A percentile compares a stretch with the other conserved stretches of the same genome.
Conservation (phyloP, 768 basidiomycete genomes). For the Trametes cinnabarina region DNA sequence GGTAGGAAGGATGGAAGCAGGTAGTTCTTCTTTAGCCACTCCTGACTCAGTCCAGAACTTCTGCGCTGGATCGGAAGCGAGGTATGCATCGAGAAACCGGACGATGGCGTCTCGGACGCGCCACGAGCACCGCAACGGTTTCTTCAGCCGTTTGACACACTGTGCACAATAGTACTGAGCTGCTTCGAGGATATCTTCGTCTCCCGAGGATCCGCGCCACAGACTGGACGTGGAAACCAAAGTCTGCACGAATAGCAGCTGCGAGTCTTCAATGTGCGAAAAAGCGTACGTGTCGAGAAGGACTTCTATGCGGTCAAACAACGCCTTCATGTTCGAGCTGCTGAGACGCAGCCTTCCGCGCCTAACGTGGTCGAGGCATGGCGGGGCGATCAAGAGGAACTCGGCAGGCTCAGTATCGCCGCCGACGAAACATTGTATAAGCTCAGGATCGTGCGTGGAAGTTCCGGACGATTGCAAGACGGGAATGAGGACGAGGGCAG, state of each 20-base stretch:
- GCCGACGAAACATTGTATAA: slow-evolving; percentile 49
- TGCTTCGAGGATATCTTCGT: slow-evolving; percentile 37
- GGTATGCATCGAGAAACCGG: slow-evolving; percentile 64
- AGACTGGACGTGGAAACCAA: slow-evolving; percentile 61
- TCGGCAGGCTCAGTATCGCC: slow-evolving; percentile 45
- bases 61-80: slow-evolving; percentile 55
- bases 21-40: no score
- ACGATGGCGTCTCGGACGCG: slow-evolving; percentile 60
- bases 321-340: slow-evolving; percentile 44
- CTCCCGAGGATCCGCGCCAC: slow-evolving; percentile 45
- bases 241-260: slow-evolving; percentile 55
- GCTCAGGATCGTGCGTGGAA: slow-evolving; percentile 58
- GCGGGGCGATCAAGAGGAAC: slow-evolving; percentile 57
- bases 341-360: slow-evolving; percentile 54
- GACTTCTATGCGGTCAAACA: slow-evolving; percentile 53
- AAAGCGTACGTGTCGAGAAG: slow-evolving; percentile 56
- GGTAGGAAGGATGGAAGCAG: slow-evolving; percentile 48
- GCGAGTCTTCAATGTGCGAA: slow-evolving; percentile 50
- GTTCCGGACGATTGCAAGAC: slow-evolving; percentile 61
- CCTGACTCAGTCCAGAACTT: slow-evolving; percentile 44
- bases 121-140: slow-evolving; percentile 57
- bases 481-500: slow-evolving; percentile 62
- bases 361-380: slow-evolving; percentile 55
- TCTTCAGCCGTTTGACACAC: slow-evolving; percentile 32
- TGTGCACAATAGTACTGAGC: slow-evolving; percentile 39